These are phyloP conservation scores for Zychaea mexicana DNA, from an alignment of 371 early-diverging fungal species.

Conservation along the genomic window DNA sequence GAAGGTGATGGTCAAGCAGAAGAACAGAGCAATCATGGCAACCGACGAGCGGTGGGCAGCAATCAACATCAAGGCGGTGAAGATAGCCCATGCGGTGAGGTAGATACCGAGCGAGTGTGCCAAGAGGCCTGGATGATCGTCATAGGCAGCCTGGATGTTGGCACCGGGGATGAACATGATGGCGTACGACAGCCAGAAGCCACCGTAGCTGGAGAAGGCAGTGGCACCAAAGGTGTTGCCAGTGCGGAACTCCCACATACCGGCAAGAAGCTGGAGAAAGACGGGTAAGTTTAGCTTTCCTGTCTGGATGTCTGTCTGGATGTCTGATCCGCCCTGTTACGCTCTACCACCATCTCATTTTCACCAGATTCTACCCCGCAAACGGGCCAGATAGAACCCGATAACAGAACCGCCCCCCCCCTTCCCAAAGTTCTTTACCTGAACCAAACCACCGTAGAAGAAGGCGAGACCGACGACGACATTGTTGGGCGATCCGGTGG, in stretches of 20 bases:
- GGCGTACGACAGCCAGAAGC: conserved; percentile 79
- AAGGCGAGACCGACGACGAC: conserved; percentile 72
- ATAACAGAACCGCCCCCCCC: too few relatives aligned
- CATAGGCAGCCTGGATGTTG: conserved; percentile 42
- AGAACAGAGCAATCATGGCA: conserved; percentile 64
- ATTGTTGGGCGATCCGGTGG: conserved; percentile 55
- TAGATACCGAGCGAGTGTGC: conserved; percentile 71
- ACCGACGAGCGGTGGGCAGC: conserved; percentile 69
- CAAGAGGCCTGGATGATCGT: conserved; percentile 32
- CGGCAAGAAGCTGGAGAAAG: conserved; percentile 61
- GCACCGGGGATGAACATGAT: conserved; percentile 63
- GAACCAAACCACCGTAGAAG: conserved; percentile 82
- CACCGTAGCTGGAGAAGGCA: conserved; percentile 79
- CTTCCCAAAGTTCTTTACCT: conserved; percentile 41
- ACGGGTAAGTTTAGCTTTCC: too few relatives aligned
- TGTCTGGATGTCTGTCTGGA: too few relatives aligned
- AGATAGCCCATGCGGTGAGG: conserved; percentile 70
- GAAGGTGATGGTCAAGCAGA: conserved; percentile 66
- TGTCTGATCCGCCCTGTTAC: too few relatives aligned
- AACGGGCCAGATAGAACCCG: too few relatives aligned
- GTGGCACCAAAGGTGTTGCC: conserved; percentile 87
- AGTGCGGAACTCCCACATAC: conserved; percentile 83
- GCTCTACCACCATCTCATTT: too few relatives aligned
- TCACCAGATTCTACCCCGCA: not conserved
- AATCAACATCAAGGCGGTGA: conserved; percentile 69